Conservation (phyloP, 169 alveolate genomes). For the Cryptosporidium parvum region DNA sequence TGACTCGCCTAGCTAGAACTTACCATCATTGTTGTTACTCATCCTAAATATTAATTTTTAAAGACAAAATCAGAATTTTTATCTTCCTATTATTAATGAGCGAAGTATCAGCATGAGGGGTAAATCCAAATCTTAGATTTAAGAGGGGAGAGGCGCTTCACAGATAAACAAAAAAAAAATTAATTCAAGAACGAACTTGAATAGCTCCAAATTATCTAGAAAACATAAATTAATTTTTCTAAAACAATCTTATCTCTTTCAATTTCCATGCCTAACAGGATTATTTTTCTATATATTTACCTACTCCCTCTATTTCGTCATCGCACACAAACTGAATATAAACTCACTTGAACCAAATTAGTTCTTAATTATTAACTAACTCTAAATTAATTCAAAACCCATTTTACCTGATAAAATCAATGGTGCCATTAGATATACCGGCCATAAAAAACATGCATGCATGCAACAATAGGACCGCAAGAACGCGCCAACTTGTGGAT, state of each 20-base stretch:
- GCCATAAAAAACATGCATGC: background rate
- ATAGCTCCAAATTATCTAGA: background rate
- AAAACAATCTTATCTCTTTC: too few relatives aligned
- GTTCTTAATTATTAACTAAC: too few relatives aligned
- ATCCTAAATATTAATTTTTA: constrained; percentile 4
- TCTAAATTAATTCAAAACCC: too few relatives aligned
- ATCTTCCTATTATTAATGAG: background rate
- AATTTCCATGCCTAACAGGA: too few relatives aligned
- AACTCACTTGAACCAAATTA: too few relatives aligned
- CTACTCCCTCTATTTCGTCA: background rate
- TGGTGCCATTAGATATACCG: background rate
- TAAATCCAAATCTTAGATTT: constrained; percentile 16
- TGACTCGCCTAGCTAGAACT: background rate
- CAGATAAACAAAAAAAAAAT: background rate
- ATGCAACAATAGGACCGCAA: background rate
- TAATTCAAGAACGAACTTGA: background rate
- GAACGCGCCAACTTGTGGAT: constrained; percentile 20
- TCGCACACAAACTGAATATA: background rate
- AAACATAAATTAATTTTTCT: too few relatives aligned
- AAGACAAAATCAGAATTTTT: background rate
- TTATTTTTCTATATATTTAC: too few relatives aligned
- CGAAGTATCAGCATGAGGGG: background rate
- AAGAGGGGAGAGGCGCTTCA: constrained; percentile 31
- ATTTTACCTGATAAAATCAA: too few relatives aligned
- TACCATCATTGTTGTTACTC: constrained; percentile 60